Conservation (phyloP, 768 basidiomycete genomes). For the Russula earlei region DNA sequence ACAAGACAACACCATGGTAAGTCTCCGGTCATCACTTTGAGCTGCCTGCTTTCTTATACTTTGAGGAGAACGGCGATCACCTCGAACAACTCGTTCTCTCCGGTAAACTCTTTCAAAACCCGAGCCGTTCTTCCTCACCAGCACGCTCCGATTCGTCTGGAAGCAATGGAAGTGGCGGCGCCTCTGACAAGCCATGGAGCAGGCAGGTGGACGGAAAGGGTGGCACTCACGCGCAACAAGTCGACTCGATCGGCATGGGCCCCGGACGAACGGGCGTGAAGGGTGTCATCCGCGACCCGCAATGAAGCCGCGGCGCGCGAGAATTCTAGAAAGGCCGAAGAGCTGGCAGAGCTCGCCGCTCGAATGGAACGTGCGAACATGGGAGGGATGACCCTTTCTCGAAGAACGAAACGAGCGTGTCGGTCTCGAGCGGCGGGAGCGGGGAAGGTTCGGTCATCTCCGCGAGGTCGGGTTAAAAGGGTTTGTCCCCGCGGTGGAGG, state of each 20-base stretch:
- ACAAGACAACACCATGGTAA: conserved; percentile 4
- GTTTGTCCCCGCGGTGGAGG: conserved; percentile 63
- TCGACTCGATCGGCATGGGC: conserved; percentile 73
- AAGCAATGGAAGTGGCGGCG: conserved; percentile 47
- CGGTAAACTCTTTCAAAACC: conserved; percentile 58
- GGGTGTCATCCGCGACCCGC: conserved; percentile 75
- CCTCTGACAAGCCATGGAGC: conserved; percentile 33
- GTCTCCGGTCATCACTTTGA: background rate
- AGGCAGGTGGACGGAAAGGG: conserved; percentile 29
- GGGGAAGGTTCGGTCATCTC: conserved; percentile 65
- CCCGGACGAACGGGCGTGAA: conserved; percentile 84
- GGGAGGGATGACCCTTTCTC: conserved; percentile 61
- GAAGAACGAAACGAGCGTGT: conserved; percentile 58
- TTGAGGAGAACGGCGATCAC: conserved; percentile 18
- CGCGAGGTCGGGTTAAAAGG: conserved; percentile 70
- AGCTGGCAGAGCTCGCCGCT: conserved; percentile 42
- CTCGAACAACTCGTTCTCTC: conserved; percentile 69
- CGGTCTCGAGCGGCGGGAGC: conserved; percentile 29
- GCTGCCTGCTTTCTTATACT: background rate
- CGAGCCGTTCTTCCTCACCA: conserved; percentile 51
- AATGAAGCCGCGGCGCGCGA: conserved; percentile 54
- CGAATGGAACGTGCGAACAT: conserved; percentile 58
- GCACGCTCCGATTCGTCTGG: conserved; percentile 44
- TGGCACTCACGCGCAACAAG: conserved; percentile 31
- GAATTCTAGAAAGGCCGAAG: conserved; percentile 42